Evolutionary conservation across 768 basidiomycete genomes (phyloP).

Genomic region (Tricholoma hemisulphureum): DNA sequence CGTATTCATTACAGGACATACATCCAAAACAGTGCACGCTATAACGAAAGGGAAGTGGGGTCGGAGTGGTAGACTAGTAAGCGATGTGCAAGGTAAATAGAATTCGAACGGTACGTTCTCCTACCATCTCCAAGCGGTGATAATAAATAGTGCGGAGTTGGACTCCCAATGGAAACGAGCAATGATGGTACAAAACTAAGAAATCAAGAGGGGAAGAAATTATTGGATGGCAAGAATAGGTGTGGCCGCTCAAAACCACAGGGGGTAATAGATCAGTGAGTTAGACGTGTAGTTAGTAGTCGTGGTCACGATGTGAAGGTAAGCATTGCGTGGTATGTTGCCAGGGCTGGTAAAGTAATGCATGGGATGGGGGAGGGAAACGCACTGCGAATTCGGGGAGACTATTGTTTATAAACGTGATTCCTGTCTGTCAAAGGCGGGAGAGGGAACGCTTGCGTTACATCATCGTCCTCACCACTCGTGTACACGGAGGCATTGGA

Average conservation of each 20-base stretch:
- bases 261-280: neutral
- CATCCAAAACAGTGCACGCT: neutral
- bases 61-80: neutral
- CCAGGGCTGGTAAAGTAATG: neutral
- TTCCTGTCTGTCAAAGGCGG: constrained; percentile 28
- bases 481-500: constrained; percentile 34
- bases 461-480: constrained; percentile 35
- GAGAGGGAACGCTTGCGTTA: constrained; percentile 39
- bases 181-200: too few species aligned
- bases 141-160: neutral
- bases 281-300: neutral
- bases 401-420: constrained; percentile 7
- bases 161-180: neutral
- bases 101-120: neutral
- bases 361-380: constrained; percentile 7
- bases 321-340: neutral
- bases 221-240: neutral
- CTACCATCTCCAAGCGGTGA: neutral
- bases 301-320: neutral
- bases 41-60: neutral
- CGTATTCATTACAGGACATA: too few species aligned
- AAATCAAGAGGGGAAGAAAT: too few species aligned
- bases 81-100: neutral
- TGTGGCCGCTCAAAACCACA: neutral
- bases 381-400: neutral